phyloP scores from a whole-genome alignment of 1,284 basidiomycete species.

The Jaminaea rosea region DNA sequence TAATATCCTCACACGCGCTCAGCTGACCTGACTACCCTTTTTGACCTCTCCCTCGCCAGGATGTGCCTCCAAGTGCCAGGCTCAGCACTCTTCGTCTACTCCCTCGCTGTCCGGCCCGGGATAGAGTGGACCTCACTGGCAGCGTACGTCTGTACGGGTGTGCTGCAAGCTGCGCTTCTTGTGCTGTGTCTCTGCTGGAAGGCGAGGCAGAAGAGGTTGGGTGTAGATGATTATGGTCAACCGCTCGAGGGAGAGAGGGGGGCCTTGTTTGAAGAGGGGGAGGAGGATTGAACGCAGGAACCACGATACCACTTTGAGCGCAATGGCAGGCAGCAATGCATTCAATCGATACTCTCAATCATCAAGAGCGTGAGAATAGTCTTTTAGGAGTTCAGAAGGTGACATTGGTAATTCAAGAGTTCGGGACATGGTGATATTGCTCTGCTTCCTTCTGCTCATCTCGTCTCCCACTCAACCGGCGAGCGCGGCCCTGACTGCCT shows the following conservation, averaged over 20 bases:
- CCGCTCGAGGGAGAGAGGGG: constrained; percentile 50
- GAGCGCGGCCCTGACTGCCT: constrained; percentile 27
- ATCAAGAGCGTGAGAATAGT: no score
- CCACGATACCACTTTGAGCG: no score
- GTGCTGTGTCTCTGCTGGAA: constrained; percentile 49
- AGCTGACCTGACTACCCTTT: no score
- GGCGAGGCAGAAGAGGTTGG: constrained; percentile 57
- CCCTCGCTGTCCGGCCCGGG: constrained; percentile 48
- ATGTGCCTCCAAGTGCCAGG: constrained; percentile 93
- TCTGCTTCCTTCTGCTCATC: no score
- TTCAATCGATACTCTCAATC: no score
- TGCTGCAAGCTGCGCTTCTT: constrained; percentile 74
- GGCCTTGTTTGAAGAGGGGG: neutral
- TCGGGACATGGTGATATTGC: no score
- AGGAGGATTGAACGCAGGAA: no score
- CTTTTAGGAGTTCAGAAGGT: no score
- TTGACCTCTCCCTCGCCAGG: constrained; percentile 81
- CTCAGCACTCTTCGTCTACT: constrained; percentile 74
- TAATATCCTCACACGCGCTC: no score
- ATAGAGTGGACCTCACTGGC: constrained; percentile 31
- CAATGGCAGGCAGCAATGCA: no score
- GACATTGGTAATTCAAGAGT: no score
- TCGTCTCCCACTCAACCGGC: neutral
- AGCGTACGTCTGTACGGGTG: constrained; percentile 70
- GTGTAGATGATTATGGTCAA: constrained; percentile 87